Evolutionary conservation across 2,329 filamentous ascomycete species (phyloP).

Genomic region (Sclerotinia glacialis): DNA sequence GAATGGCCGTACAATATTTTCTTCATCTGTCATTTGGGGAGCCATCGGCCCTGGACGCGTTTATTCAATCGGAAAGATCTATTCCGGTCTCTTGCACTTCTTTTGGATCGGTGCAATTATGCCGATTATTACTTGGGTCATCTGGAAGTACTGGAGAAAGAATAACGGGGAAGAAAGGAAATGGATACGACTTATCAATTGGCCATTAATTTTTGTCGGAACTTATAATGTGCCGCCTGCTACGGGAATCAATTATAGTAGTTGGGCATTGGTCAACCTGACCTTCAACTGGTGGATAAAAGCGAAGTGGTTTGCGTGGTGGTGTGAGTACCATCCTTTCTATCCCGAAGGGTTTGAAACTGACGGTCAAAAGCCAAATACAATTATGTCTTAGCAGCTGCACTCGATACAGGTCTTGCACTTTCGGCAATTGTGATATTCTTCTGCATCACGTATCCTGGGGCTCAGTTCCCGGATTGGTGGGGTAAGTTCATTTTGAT

Average conservation of each 20-base stretch:
- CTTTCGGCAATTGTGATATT: constrained; percentile 68
- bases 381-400: constrained; percentile 73
- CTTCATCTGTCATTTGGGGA: constrained; percentile 72
- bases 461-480: constrained; percentile 60
- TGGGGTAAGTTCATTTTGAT: constrained; percentile 61
- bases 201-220: constrained; percentile 36
- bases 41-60: constrained; percentile 69
- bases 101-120: constrained; percentile 65
- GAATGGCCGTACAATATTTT: constrained; percentile 57
- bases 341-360: constrained; percentile 58
- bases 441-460: constrained; percentile 61
- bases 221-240: constrained; percentile 49
- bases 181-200: constrained; percentile 40
- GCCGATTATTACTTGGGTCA: constrained; percentile 54
- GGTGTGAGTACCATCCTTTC: constrained; percentile 57
- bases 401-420: constrained; percentile 66
- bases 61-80: constrained; percentile 63
- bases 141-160: constrained; percentile 42
- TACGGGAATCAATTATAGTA: constrained; percentile 70
- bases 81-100: constrained; percentile 65
- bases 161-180: constrained; percentile 29
- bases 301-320: constrained; percentile 64
- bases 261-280: constrained; percentile 68
- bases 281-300: constrained; percentile 68
- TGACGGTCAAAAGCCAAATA: constrained; percentile 66